Percentiles rank a stretch among this genome's conserved stretches.
These are phyloP conservation scores for Cinnamomum chago DNA, from an alignment of 164 flowering plant genomes.

Conservation along the genomic window DNA sequence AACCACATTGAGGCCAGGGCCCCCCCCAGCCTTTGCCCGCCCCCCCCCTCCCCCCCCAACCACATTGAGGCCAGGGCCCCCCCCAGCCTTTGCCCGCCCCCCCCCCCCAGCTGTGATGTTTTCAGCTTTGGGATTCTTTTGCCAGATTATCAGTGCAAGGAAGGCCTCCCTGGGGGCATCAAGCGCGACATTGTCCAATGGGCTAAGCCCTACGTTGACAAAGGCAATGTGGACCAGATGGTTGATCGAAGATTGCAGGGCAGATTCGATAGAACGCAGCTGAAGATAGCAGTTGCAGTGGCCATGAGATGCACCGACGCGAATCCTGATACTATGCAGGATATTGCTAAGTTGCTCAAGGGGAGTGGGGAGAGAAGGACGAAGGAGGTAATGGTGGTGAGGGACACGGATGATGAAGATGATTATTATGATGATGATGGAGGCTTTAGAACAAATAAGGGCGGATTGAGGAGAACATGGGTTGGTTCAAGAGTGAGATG, in stretches of 20 bases:
- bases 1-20: too few species aligned
- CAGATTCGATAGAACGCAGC: constrained; percentile 31
- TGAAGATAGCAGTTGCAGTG: constrained; percentile 25
- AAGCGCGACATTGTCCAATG: constrained; percentile 69
- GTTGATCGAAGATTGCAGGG: constrained; percentile 62
- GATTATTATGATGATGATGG: constrained; percentile 17
- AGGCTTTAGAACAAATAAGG: constrained; percentile 5
- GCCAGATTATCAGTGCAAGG: constrained; percentile 43
- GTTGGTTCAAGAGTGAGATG: constrained; percentile 11
- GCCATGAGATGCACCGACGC: constrained; percentile 49
- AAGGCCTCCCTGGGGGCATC: constrained; percentile 60
- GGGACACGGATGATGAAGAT: constrained; percentile 11
- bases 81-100: too few species aligned
- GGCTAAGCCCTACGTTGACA: constrained; percentile 51
- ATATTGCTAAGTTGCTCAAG: constrained; percentile 50
- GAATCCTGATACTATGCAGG: constrained; percentile 51
- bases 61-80: too few species aligned
- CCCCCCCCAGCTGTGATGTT: constrained; percentile 87
- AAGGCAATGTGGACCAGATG: constrained; percentile 39
- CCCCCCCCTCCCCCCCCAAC: too few species aligned
- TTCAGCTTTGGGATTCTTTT: constrained; percentile 71
- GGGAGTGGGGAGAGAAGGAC: constrained; percentile 30
- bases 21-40: too few species aligned
- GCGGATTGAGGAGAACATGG: constrained; percentile 9
- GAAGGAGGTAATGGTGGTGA: constrained; percentile 16